These are phyloP conservation scores for Tilletia caries DNA, from an alignment of 1,284 basidiomycete genomes.

Conservation along the genomic window DNA sequence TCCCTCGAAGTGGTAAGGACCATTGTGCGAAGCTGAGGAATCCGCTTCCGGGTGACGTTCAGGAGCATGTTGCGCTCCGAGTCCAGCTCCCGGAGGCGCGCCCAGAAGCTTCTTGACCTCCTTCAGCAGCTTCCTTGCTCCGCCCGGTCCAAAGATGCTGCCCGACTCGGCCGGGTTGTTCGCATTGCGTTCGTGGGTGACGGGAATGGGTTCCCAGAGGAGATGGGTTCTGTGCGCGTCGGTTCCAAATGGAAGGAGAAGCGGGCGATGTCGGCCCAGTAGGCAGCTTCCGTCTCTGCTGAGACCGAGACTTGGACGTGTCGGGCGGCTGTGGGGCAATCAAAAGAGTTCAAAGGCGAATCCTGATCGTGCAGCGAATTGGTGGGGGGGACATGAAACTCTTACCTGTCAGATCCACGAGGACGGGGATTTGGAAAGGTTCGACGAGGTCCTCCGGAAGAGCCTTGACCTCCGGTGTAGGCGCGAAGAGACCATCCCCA, in stretches of 20 bases:
- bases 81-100: not conserved
- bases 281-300: slow-evolving; percentile 2
- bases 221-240: not conserved
- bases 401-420: not conserved
- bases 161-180: not conserved
- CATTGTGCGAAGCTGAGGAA: not conserved
- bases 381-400: not conserved
- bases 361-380: not conserved
- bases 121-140: not conserved
- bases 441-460: not conserved
- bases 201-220: slow-evolving; percentile 6
- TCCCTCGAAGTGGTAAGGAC: too few relatives aligned
- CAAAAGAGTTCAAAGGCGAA: too few relatives aligned
- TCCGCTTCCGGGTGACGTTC: not conserved
- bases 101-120: not conserved
- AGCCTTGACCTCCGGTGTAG: slow-evolving; percentile 1
- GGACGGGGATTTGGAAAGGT: slow-evolving; percentile 2
- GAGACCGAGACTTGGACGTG: slow-evolving; percentile 3
- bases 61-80: not conserved
- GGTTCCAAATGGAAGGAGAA: not conserved
- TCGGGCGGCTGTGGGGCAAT: not conserved
- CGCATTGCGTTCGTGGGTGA: slow-evolving; percentile 2
- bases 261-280: slow-evolving; percentile 12
- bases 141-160: not conserved
- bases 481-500: not conserved